phyloP scores from a whole-genome alignment of 768 basidiomycete genomes.

The Tephrocybe sp. region DNA sequence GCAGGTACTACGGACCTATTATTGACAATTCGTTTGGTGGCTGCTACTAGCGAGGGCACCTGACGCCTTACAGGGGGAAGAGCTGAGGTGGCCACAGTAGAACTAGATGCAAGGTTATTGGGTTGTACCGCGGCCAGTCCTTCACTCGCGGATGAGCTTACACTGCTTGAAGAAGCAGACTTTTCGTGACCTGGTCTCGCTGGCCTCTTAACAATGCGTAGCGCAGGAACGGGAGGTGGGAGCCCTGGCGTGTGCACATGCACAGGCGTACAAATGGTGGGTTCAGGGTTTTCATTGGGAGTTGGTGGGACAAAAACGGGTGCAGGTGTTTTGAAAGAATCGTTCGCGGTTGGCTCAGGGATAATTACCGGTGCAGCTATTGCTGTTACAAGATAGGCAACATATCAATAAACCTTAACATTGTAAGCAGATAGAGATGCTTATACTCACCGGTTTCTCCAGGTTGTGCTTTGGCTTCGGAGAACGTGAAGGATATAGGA shows the following conservation, averaged over 20 bases:
- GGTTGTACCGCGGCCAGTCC: slow-evolving; percentile 1
- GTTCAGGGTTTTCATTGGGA: slow-evolving; percentile 7
- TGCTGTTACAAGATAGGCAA: not conserved
- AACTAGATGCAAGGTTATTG: not conserved
- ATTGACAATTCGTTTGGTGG: not conserved
- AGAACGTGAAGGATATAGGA: not conserved
- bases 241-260: slow-evolving; percentile 21
- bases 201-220: slow-evolving; percentile 49
- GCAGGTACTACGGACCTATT: slow-evolving; percentile 4
- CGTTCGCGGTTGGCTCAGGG: not conserved
- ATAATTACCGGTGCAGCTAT: not conserved
- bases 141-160: slow-evolving; percentile 7
- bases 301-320: slow-evolving; percentile 15
- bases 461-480: not conserved
- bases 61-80: not conserved
- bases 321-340: not conserved
- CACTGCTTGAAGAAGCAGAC: slow-evolving; percentile 14
- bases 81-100: not conserved
- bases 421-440: not conserved
- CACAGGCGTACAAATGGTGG: slow-evolving; percentile 8
- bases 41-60: not conserved
- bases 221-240: slow-evolving; percentile 40
- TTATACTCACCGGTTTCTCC: not conserved
- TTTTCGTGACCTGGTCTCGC: slow-evolving; percentile 20
- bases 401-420: not conserved